Evolutionary conservation across 2,329 filamentous ascomycete genomes (phyloP).

Genomic region (Colletotrichum horii): DNA sequence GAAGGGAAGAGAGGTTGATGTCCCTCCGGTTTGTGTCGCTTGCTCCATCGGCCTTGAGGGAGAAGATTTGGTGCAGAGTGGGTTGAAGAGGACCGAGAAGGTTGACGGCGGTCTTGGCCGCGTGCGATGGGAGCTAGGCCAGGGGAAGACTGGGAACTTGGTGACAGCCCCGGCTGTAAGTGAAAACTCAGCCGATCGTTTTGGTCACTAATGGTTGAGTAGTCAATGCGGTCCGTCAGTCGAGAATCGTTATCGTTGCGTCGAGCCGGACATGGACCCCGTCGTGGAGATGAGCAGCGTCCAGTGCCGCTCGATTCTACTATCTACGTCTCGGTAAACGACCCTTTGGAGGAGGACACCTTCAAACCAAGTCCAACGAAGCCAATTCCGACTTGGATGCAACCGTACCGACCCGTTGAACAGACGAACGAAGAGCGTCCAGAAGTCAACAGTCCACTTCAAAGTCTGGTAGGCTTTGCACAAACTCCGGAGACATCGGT

Average conservation of each 20-base stretch:
- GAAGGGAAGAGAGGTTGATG: conserved; percentile 44
- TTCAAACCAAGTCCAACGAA: conserved; percentile 57
- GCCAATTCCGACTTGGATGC: conserved; percentile 56
- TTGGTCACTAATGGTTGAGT: not conserved
- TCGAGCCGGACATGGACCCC: not conserved
- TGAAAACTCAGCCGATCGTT: not conserved
- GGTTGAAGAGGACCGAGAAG: conserved; percentile 46
- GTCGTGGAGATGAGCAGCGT: not conserved
- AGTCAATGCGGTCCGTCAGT: not conserved
- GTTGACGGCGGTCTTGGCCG: conserved; percentile 53
- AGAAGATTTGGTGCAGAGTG: conserved; percentile 43
- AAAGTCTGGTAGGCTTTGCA: not conserved
- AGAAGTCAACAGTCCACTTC: not conserved
- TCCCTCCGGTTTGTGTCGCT: conserved; percentile 54
- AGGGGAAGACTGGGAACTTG: conserved; percentile 16
- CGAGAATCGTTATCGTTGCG: not conserved
- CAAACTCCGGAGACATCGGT: not conserved
- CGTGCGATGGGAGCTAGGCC: conserved; percentile 44
- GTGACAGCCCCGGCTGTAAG: conserved; percentile 14
- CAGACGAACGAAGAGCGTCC: conserved; percentile 24
- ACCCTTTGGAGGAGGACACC: conserved; percentile 51
- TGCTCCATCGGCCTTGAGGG: conserved; percentile 48
- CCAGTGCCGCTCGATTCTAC: conserved; percentile 27
- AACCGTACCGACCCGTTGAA: conserved; percentile 14
- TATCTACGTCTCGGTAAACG: conserved; percentile 55